Conservation (phyloP, 2,329 filamentous ascomycete genomes). For the Fusarium globosum region DNA sequence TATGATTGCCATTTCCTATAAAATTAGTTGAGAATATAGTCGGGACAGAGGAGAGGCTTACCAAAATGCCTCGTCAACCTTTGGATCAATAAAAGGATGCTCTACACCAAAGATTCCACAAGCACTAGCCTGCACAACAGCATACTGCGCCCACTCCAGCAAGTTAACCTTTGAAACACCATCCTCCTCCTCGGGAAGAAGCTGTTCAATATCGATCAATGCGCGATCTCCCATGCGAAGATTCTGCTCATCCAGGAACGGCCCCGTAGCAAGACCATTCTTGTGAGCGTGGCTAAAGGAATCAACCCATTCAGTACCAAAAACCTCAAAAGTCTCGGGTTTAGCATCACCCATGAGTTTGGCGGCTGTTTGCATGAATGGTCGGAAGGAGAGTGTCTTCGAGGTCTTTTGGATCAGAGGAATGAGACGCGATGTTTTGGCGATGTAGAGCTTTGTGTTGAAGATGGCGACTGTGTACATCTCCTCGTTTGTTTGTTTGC, state of each 20-base stretch:
- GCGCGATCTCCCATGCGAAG: slow-evolving; percentile 28
- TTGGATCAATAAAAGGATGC: slow-evolving; percentile 34
- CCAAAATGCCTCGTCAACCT: slow-evolving; percentile 31
- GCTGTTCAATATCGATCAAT: background rate
- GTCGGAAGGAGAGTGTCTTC: slow-evolving; percentile 44
- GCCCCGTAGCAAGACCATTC: slow-evolving; percentile 7
- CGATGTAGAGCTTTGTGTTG: slow-evolving; percentile 46
- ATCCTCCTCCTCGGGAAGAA: background rate
- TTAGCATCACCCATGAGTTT: slow-evolving; percentile 29
- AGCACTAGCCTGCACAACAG: slow-evolving; percentile 35
- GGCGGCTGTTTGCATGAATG: slow-evolving; percentile 39
- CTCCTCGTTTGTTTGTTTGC: slow-evolving; percentile 35
- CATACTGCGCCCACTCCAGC: slow-evolving; percentile 15
- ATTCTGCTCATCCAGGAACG: slow-evolving; percentile 31
- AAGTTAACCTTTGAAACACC: background rate
- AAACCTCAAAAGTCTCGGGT: slow-evolving; percentile 7
- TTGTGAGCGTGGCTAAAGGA: slow-evolving; percentile 27
- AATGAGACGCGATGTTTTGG: slow-evolving; percentile 41
- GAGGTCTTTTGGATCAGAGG: slow-evolving; percentile 42
- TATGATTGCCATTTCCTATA: slow-evolving; percentile 33
- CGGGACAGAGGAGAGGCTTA: background rate
- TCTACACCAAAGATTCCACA: slow-evolving; percentile 31
- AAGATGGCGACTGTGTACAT: slow-evolving; percentile 45
- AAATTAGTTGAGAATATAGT: background rate
- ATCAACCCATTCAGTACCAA: slow-evolving; percentile 26